Base-by-base conservation (phyloP, 2,329 filamentous ascomycete species). In the Talaromyces sp. region DNA sequence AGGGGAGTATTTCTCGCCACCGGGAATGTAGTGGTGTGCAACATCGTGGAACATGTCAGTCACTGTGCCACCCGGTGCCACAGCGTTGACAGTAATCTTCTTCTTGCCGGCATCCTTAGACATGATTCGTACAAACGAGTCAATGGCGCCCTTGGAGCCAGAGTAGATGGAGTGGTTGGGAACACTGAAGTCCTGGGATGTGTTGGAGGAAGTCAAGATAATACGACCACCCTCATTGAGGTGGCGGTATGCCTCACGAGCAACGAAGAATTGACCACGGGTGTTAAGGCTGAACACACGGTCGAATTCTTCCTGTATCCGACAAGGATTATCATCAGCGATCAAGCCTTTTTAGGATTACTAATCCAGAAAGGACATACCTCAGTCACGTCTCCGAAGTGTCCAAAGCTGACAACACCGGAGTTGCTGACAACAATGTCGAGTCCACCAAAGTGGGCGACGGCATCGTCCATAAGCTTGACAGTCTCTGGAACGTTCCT, bases 211-310 rank as follows among this genome's bases (percentile, higher is more conserved):
- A 86, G 91, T 92, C 69, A 93, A 82, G 76, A 93, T 89, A 70
- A 93, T 85, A 58, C 90, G 84, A 29, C 91, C 91, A 65, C 89
- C 88, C 51, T 85, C 81, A 73, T 88, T 84, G 68, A 91, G 84
- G 79, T 91, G 81, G 79, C 88, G 89, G 77, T 90, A 89, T 6
- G 86, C 90, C 66, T 90, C 87, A 79, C 91, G 89, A 22, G 89
- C 89, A 63, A 92, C 89, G 76, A 92, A 92, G 82, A 92, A 92
- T 78, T 92, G 88, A 56, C 88, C 88, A 10, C 87, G 82, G 7
- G 88, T 85, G 78, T 91, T 91, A 75, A 90, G 78, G 79, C 81
- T 83, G 81, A 91, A 90, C 69, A 90, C 88, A 68, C 88, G 86
- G 76, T 91, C 88, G 74, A 86, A 91, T 78, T 90, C 88, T 79